Base-by-base conservation (phyloP, 768 basidiomycete genomes). In the Dacryopinax spathularia region DNA sequence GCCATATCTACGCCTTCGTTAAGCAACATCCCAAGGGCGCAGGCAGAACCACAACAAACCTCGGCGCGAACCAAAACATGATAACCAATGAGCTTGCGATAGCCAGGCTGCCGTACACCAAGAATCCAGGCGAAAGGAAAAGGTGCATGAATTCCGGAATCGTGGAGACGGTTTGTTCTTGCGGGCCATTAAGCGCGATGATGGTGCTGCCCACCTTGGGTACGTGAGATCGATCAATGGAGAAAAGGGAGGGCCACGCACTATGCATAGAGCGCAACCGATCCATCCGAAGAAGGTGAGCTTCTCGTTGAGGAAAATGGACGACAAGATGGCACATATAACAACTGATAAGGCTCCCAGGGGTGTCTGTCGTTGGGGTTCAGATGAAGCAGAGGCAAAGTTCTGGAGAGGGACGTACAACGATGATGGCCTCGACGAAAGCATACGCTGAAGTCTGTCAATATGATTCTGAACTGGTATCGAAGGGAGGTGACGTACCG, bases 281-380 rank as follows among this genome's bases (percentile, higher is more conserved):
- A 98, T 79, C 93, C 94, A 97, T 60, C 96, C 95, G 72, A 99
- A 98, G 75, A 97, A 91, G 34, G 86, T 89, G 43, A 99, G 82
- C 62, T 80, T 90, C 73, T 97, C 95, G 59, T 94, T 85, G 69
- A 99, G 86, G 77, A 98, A 90, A 67, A 95, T 79, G 33, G 91
- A 93, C 6, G 94, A 94, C 18, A 97, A 77, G 34, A 95, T 88
- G 60, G 94, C 93, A 73, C 87, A 95, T 67, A 98, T 80, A 67
- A 99, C 96, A 68, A 99, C 96, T 20, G 92, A 93, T 62, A 99
- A 82, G 7, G 95, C 93, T 39, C 95, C 95, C 69, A 99, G 82
- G 1, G 95, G 96, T 36, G 95, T 98, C 85, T 88, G 66, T 63
- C 22, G 44, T 9, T 41, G 18, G 41, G 10, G 18, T 34, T 65